Evolutionary conservation across 345 rosid genomes (phyloP).

Genomic region (Eucalyptus brandiana): DNA sequence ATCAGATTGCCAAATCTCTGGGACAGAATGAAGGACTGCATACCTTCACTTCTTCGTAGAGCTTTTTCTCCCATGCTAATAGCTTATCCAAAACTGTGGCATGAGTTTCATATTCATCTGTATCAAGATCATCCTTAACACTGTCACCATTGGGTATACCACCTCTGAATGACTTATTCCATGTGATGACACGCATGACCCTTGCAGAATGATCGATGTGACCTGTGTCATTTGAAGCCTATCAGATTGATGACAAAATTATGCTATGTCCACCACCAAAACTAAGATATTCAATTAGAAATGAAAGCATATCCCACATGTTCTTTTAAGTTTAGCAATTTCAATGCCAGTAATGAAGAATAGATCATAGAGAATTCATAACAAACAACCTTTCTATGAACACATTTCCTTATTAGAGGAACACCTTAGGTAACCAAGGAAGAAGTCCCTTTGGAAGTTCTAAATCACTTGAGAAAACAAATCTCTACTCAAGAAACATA

Average conservation of each 20-base stretch:
- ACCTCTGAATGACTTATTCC: slow-evolving; percentile 79
- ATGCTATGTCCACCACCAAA: not conserved
- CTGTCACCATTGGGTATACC: slow-evolving; percentile 49
- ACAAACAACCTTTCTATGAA: not conserved
- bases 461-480: not conserved
- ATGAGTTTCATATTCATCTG: slow-evolving; percentile 75
- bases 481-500: not conserved
- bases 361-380: not conserved
- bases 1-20: not conserved
- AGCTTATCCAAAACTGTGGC: slow-evolving; percentile 91
- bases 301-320: not conserved
- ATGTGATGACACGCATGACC: slow-evolving; percentile 91
- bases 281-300: not conserved
- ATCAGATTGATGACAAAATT: not conserved
- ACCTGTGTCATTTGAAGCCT: slow-evolving; percentile 23
- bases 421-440: not conserved
- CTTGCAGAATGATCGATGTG: slow-evolving; percentile 87
- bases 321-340: not conserved
- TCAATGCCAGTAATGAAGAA: not conserved
- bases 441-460: not conserved
- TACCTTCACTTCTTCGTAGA: slow-evolving; percentile 97
- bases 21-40: not conserved
- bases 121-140: slow-evolving; percentile 52
- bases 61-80: slow-evolving; percentile 97
- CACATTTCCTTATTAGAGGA: not conserved